A percentile compares a stretch with the other conserved stretches of the same genome.
Evolutionary conservation across 2,329 filamentous ascomycete genomes (phyloP).

Genomic region (Xylariaceae sp.): DNA sequence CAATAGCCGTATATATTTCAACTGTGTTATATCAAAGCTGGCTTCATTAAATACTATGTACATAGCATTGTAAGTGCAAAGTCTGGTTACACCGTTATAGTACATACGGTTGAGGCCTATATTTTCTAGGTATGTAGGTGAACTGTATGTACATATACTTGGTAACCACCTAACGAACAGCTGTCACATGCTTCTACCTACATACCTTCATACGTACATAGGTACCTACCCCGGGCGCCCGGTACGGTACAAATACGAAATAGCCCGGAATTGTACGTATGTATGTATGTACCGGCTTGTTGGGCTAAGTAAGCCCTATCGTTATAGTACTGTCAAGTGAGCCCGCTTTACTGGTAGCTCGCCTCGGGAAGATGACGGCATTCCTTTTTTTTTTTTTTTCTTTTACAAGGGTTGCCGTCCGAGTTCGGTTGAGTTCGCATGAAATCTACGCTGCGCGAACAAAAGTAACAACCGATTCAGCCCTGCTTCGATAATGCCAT

Average conservation of each 20-base stretch:
- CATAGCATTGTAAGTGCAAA: no score
- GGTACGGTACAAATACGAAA: not conserved
- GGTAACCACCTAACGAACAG: no score
- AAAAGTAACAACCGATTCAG: slow-evolving; percentile 7
- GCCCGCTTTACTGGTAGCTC: not conserved
- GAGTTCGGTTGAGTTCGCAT: not conserved
- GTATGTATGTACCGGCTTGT: not conserved
- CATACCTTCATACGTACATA: not conserved
- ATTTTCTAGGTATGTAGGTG: no score
- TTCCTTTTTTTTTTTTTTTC: slow-evolving; percentile 18
- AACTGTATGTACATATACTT: no score
- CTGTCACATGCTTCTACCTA: not conserved
- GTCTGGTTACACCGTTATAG: no score
- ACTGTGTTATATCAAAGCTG: no score
- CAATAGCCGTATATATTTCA: no score
- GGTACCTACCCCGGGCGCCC: no score
- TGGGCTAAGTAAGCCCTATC: not conserved
- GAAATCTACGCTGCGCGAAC: slow-evolving; percentile 1
- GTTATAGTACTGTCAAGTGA: not conserved
- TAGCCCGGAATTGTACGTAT: not conserved
- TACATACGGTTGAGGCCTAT: no score
- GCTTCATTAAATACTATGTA: no score
- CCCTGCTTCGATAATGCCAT: slow-evolving; percentile 25
- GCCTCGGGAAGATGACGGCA: slow-evolving; percentile 27
- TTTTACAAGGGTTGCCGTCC: not conserved